These are phyloP conservation scores for Karstenula rhodostoma DNA, from an alignment of 2,329 filamentous ascomycete species.

Conservation along the genomic window DNA sequence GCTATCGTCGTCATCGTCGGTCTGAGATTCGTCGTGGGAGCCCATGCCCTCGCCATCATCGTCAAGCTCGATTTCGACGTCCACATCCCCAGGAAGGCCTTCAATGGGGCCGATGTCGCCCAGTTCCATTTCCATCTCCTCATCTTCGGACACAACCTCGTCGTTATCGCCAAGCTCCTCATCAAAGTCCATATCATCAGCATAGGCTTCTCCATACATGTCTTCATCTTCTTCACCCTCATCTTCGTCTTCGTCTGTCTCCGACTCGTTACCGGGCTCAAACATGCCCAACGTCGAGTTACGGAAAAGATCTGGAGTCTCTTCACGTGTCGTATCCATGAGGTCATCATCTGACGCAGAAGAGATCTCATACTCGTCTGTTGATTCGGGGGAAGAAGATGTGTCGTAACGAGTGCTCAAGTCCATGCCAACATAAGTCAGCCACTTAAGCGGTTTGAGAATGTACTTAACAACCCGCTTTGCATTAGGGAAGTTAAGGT, in stretches of 20 bases:
- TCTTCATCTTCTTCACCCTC: constrained; percentile 72
- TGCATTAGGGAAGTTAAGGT: constrained; percentile 90
- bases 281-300: constrained; percentile 96
- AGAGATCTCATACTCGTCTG: constrained; percentile 86
- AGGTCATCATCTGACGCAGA: constrained; percentile 90
- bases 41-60: constrained; percentile 68
- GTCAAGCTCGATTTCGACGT: constrained; percentile 88
- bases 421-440: constrained; percentile 86
- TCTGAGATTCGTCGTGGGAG: constrained; percentile 62
- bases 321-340: constrained; percentile 74
- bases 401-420: constrained; percentile 84
- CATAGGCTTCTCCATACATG: constrained; percentile 92
- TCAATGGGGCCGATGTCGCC: constrained; percentile 79
- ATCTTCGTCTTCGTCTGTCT: constrained; percentile 73
- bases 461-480: constrained; percentile 98
- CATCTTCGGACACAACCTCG: constrained; percentile 81
- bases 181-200: constrained; percentile 90
- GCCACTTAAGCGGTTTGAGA: constrained; percentile 82
- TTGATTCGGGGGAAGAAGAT: constrained; percentile 68
- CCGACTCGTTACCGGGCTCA: constrained; percentile 83
- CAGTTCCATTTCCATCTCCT: constrained; percentile 85
- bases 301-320: constrained; percentile 95
- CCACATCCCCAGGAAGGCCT: constrained; percentile 69
- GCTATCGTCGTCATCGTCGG: constrained; percentile 65
- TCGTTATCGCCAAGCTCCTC: constrained; percentile 75